Percentiles rank a stretch among this genome's conserved stretches.
These are phyloP conservation scores for Boehmeria nivea DNA, from an alignment of 306 rosid genomes.

Conservation along the genomic window DNA sequence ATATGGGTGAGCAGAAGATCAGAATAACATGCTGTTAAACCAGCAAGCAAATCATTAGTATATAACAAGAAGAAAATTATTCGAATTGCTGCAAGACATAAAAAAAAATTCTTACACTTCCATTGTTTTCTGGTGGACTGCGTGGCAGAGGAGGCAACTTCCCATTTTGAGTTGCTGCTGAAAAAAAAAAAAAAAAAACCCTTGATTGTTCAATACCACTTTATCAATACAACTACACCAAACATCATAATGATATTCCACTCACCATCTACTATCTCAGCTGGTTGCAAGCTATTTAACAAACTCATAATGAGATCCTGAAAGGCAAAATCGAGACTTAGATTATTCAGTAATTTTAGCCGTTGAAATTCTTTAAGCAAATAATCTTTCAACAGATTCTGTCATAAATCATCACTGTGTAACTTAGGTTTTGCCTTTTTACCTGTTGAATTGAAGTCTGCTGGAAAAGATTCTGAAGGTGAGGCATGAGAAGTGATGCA, in stretches of 20 bases:
- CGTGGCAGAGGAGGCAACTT: slow-evolving; percentile 83
- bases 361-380: no score
- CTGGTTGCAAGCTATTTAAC: slow-evolving; percentile 62
- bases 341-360: no score
- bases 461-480: slow-evolving; percentile 84
- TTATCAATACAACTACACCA: slow-evolving; percentile 8
- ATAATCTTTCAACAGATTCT: no score
- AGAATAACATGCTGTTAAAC: no score
- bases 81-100: background rate
- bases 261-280: slow-evolving; percentile 79
- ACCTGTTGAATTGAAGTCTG: slow-evolving; percentile 97
- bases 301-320: slow-evolving; percentile 86
- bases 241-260: slow-evolving; percentile 23
- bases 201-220: slow-evolving; percentile 15
- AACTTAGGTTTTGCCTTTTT: slow-evolving; percentile 15
- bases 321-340: slow-evolving; percentile 22
- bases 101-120: slow-evolving; percentile 51
- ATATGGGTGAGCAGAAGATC: no score
- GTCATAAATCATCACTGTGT: slow-evolving; percentile 17
- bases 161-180: slow-evolving; percentile 88
- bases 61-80: background rate
- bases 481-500: slow-evolving; percentile 68
- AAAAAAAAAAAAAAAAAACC: no score
- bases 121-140: slow-evolving; percentile 71
- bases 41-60: no score